Evolutionary conservation across 73 alveolate species (phyloP), one percentile per base, ranked within the genome.

Genomic region (Uronychia setigera): DNA sequence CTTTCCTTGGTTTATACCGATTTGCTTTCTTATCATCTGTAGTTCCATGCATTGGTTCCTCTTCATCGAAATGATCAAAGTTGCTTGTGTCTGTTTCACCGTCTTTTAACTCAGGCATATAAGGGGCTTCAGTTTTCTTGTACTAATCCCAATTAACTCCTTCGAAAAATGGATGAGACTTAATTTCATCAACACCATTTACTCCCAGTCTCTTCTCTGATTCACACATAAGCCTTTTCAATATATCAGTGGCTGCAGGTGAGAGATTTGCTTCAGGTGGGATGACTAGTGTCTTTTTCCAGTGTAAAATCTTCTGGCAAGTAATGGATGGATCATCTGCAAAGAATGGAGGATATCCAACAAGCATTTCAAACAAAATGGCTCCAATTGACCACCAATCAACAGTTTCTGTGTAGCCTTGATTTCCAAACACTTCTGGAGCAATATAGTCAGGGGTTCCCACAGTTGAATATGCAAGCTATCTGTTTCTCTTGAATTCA

Each of bases 21-120:
- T 87, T 86, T 34, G 80, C 83, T 27, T 81, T 30, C 13, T 83
- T 78, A 30, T 35, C 5, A 74, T 1, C 35, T 1, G 91, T 81
- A 67, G 80, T 89, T 19, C 46, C 88, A 58, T 88, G 92, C 57
- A 84, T 78, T 57, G 98, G 98, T 81, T 96, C 98, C 76, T 93
- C 94, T 89, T 95, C 98, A 81, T 96, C 99, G 86, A 96, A 95
- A 78, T 91, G 93, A 91, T 96, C 99, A 87, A 96, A 96, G 88
- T 95, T 91, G 88, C 91, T 92, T 0, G 97, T 92, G 85, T 95
- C 98, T 60, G 88, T 83, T 75, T 94, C 97, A 25, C 74, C 75
- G 77, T 83, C 84, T 78, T 82, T 86, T 81, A 93, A 29, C 67
- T 93, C 88, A 29, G 97, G 97, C 79, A 89, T 79, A 57, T 78